A percentile compares a stretch with the other conserved stretches of the same genome.
phyloP scores from a whole-genome alignment of 106 monocot species.

The Dendrobium huoshanense region DNA sequence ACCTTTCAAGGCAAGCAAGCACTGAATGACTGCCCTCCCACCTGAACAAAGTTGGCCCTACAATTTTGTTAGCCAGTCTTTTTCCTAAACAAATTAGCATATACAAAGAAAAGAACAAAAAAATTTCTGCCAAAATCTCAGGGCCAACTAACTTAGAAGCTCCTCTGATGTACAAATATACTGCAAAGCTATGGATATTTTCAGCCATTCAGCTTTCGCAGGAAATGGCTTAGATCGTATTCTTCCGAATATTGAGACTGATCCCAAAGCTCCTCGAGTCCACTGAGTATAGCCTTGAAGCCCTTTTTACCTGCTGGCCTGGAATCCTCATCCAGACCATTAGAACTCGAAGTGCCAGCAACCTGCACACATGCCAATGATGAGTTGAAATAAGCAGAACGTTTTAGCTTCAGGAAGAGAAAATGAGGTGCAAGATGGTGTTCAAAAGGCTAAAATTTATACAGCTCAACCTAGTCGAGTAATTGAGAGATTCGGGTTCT shows the following conservation, averaged over 20 bases:
- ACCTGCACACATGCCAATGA: slow-evolving; percentile 21
- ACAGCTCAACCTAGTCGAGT: too few relatives aligned
- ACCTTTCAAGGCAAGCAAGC: neutral
- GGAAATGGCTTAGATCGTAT: slow-evolving; percentile 69
- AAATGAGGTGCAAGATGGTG: too few relatives aligned
- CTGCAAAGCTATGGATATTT: slow-evolving; percentile 10
- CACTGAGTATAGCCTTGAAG: slow-evolving; percentile 63
- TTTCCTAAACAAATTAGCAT: slow-evolving; percentile 14
- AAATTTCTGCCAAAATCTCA: slow-evolving; percentile 35
- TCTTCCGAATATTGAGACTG: slow-evolving; percentile 86
- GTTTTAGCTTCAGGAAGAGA: neutral
- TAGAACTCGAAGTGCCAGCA: slow-evolving; percentile 15
- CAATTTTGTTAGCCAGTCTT: slow-evolving; percentile 28
- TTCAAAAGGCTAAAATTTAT: too few relatives aligned
- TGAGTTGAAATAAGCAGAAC: neutral
- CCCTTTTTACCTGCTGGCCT: slow-evolving; percentile 50
- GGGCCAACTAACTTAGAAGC: slow-evolving; percentile 6
- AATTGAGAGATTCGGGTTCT: too few relatives aligned
- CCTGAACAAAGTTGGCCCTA: slow-evolving; percentile 13
- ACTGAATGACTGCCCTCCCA: neutral
- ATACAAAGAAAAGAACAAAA: slow-evolving; percentile 11
- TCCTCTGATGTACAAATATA: neutral
- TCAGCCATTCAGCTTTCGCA: slow-evolving; percentile 71
- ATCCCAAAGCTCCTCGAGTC: slow-evolving; percentile 85
- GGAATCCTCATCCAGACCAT: slow-evolving; percentile 26